Base-by-base conservation (phyloP, 305 asterid species). In the Solanum hybrid region DNA sequence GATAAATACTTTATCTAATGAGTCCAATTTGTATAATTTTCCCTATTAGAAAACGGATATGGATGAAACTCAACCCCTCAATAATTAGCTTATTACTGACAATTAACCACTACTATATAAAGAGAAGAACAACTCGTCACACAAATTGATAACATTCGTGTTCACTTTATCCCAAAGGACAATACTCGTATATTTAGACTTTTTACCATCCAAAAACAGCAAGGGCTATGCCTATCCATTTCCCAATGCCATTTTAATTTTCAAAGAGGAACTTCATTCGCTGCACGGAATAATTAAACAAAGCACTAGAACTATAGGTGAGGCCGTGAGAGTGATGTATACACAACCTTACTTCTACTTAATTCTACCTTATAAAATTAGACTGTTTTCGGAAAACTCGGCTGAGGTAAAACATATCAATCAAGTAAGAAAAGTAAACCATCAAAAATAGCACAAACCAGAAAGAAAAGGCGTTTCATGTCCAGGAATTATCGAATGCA, bases 401-500 rank as follows among this genome's bases (percentile, higher is more conserved):
- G 1, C 16, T 66, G 4, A 66, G 3, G 1, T 24, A 69, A 24
- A n/a, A 24, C 17, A 24, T 24, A 69, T 69, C 16, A 69, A 20
- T 17, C 5, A 64, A 64, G 72, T 7, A 22, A 0, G 72, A 64
- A 60, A 60, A 60, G 24, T n/a, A 64, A 42, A 82, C 72, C 1
- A 46, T 17, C 29, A 17, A 46, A n/a, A 46, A 17, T 2, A 17
- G 40, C 27, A 84, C 75, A 29, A 5, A 84, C 87, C 87, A 51
- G 87, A 17, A 60, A 31, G 32, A 56, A 82, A 10, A 56, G 4
- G 31, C n/a, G 20, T 11, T 85, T 85, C 8, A 87, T 93, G 94
- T 91, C 98, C 98, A 97, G 26, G 96, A 97, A 93, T 95, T 97
- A 89, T 97, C 99, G 88, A 97, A 97, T 8, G 99, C 98, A 73